phyloP scores from a whole-genome alignment of 2,329 filamentous ascomycete genomes.

The Anisogramma anomala region DNA sequence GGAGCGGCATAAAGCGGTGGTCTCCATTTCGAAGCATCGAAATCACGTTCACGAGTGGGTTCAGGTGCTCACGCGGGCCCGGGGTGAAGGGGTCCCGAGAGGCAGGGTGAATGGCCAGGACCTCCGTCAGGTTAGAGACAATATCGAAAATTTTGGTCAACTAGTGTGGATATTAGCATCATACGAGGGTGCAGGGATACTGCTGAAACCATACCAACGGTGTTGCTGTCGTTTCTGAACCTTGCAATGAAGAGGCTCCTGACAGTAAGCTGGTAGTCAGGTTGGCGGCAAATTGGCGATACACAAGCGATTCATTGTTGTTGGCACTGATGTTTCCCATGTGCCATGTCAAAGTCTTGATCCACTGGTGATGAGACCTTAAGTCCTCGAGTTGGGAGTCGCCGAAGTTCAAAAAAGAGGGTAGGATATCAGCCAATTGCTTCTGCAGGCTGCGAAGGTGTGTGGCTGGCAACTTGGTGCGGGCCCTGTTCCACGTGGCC shows the following conservation, averaged over 20 bases:
- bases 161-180: conserved; percentile 25
- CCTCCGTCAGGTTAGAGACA: conserved; percentile 60
- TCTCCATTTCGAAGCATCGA: conserved; percentile 63
- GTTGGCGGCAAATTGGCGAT: conserved; percentile 52
- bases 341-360: conserved; percentile 54
- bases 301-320: conserved; percentile 40
- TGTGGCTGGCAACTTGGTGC: conserved; percentile 41
- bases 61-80: conserved; percentile 63
- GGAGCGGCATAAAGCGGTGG: conserved; percentile 63
- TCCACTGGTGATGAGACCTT: conserved; percentile 50
- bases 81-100: conserved; percentile 50
- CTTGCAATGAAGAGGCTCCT: conserved; percentile 60
- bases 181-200: background rate
- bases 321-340: conserved; percentile 39
- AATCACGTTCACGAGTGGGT: conserved; percentile 55
- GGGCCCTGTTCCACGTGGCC: conserved; percentile 55
- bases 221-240: conserved; percentile 63
- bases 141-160: conserved; percentile 75
- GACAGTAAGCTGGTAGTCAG: conserved; percentile 52
- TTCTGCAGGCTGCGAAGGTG: conserved; percentile 50
- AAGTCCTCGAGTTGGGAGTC: conserved; percentile 45
- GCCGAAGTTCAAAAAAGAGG: conserved; percentile 37
- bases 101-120: conserved; percentile 53
- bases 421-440: conserved; percentile 45
- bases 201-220: conserved; percentile 47